Evolutionary conservation across 2,329 filamentous ascomycete species (phyloP).

Genomic region (Thelonectria olida): DNA sequence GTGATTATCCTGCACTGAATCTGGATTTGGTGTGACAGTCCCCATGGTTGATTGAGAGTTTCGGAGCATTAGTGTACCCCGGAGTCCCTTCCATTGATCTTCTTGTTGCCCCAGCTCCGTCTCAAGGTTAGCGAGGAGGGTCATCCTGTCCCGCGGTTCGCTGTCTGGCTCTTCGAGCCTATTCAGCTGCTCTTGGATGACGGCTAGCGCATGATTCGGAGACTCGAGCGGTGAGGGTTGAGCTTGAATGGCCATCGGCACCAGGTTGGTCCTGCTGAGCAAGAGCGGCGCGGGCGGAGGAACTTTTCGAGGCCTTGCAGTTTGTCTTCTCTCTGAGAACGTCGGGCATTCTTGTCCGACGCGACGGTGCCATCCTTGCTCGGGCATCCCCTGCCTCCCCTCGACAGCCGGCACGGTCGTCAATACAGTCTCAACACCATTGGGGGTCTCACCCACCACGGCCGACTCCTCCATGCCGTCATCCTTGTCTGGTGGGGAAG

Average conservation of each 20-base stretch:
- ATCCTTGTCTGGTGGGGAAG: constrained; percentile 33
- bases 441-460: constrained; percentile 54
- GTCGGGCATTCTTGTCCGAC: constrained; percentile 67
- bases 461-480: constrained; percentile 51
- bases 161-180: constrained; percentile 56
- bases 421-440: constrained; percentile 19
- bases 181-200: constrained; percentile 62
- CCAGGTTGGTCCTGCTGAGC: constrained; percentile 54
- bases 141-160: constrained; percentile 54
- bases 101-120: constrained; percentile 70
- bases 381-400: constrained; percentile 10
- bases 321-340: constrained; percentile 64
- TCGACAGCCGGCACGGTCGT: constrained; percentile 23
- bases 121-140: constrained; percentile 67
- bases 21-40: constrained; percentile 34
- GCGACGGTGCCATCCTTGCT: constrained; percentile 60
- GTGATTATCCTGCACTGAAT: constrained; percentile 35
- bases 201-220: constrained; percentile 57
- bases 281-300: constrained; percentile 66
- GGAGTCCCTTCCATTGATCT: constrained; percentile 67
- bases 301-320: constrained; percentile 58
- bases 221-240: constrained; percentile 64
- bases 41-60: constrained; percentile 61
- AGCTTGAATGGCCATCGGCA: constrained; percentile 55
- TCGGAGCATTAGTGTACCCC: constrained; percentile 57